phyloP scores from a whole-genome alignment of 371 early-diverging fungal genomes.

The Mucor irregularis region DNA sequence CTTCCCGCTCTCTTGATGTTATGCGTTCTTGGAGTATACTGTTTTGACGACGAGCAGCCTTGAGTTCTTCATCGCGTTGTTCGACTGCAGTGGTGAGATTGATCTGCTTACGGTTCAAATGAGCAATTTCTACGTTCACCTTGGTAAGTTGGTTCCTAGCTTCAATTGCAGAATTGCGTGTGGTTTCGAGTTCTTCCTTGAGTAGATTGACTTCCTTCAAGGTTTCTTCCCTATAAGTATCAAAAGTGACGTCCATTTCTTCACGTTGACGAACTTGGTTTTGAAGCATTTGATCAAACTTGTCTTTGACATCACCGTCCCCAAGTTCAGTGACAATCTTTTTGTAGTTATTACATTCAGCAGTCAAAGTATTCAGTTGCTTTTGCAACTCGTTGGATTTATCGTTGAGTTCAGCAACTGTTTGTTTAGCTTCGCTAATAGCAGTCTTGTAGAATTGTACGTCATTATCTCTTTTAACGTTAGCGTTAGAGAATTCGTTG shows the following conservation, averaged over 20 bases:
- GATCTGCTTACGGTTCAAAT: not conserved
- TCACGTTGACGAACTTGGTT: not conserved
- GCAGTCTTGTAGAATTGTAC: not conserved
- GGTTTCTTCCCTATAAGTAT: conserved; percentile 4
- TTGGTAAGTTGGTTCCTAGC: not conserved
- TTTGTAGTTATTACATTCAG: conserved; percentile 11
- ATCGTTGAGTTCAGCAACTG: not conserved
- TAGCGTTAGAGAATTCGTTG: not conserved
- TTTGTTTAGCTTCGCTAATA: not conserved
- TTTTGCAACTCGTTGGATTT: not conserved
- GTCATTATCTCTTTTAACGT: not conserved
- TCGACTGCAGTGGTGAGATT: not conserved
- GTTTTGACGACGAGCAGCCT: not conserved
- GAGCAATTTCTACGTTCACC: not conserved
- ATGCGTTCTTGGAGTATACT: not conserved
- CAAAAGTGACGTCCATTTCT: conserved; percentile 10
- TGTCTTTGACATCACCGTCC: conserved; percentile 1
- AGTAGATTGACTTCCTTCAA: conserved; percentile 1
- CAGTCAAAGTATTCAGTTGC: not conserved
- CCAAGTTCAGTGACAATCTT: conserved; percentile 1
- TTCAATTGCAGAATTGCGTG: conserved; percentile 4
- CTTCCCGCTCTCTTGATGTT: not conserved
- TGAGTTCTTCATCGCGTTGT: conserved; percentile 1
- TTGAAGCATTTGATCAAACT: conserved; percentile 9
- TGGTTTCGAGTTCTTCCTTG: not conserved